Evolutionary conservation across 352 stramenopile genomes (phyloP).

Genomic region (Pythium rishiriense): DNA sequence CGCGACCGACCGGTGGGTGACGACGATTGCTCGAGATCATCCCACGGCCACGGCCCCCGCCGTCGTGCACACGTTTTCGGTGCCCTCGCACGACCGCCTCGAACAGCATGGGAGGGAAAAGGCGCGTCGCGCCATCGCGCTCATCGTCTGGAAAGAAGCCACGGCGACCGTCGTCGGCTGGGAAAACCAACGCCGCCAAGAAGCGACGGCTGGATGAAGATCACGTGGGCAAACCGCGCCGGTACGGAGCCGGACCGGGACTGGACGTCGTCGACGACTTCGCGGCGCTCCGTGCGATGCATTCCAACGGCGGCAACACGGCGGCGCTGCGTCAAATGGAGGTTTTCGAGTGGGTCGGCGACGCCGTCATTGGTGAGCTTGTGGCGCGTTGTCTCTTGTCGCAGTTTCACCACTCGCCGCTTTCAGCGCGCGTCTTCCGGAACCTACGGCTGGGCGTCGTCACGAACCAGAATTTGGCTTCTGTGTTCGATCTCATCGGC

Average conservation of each 20-base stretch:
- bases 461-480: constrained; percentile 71
- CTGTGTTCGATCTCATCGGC: constrained; percentile 64
- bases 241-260: constrained; percentile 8
- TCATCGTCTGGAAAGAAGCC: constrained; percentile 6
- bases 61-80: neutral
- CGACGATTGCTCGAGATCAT: neutral
- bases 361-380: constrained; percentile 74
- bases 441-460: constrained; percentile 61
- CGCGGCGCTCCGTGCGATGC: constrained; percentile 23
- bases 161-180: neutral
- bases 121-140: neutral
- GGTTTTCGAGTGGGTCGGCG: constrained; percentile 77
- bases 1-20: neutral
- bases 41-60: neutral
- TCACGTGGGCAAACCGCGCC: neutral
- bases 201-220: constrained; percentile 17
- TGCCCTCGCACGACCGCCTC: neutral
- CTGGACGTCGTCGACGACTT: constrained; percentile 31
- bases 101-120: constrained; percentile 17
- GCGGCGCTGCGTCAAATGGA: constrained; percentile 33
- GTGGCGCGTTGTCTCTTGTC: constrained; percentile 62
- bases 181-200: constrained; percentile 8
- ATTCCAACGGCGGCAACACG: constrained; percentile 22
- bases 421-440: constrained; percentile 69
- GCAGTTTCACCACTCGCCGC: constrained; percentile 54